Evolutionary conservation across 140 eudicot species (phyloP).

Genomic region (Flaveria floridana): DNA sequence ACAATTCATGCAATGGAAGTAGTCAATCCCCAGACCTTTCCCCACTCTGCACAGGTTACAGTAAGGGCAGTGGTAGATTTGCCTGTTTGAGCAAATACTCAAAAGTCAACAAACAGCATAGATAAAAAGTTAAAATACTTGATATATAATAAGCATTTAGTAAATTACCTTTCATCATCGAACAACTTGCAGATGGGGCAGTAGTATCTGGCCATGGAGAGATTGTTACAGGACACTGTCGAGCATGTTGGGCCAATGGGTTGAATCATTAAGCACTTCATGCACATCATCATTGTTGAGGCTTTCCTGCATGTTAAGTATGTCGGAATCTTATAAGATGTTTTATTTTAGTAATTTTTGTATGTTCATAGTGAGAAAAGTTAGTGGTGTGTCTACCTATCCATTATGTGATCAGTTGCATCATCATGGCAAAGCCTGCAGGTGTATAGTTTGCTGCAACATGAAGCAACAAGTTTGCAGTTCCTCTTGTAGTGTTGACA

Average conservation of each 20-base stretch:
- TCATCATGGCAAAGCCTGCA: constrained; percentile 96
- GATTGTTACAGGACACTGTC: constrained; percentile 57
- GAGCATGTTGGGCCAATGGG: constrained; percentile 67
- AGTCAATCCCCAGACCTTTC: constrained; percentile 83
- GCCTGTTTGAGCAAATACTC: constrained; percentile 43
- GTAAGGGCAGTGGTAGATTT: constrained; percentile 92
- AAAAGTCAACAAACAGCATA: background rate
- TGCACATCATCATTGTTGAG: constrained; percentile 88
- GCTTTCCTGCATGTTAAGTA: constrained; percentile 59
- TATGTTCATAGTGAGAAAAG: constrained; percentile 2
- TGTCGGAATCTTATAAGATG: constrained; percentile 4
- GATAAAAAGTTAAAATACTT: background rate
- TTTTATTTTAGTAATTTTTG: background rate
- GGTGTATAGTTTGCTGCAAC: constrained; percentile 74
- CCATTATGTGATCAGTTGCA: constrained; percentile 68
- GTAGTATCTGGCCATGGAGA: constrained; percentile 86
- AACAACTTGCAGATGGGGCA: constrained; percentile 83
- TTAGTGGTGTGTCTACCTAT: constrained; percentile 50
- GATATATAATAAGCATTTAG: background rate
- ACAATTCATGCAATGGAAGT: constrained; percentile 90
- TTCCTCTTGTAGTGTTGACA: constrained; percentile 90
- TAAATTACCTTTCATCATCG: constrained; percentile 76
- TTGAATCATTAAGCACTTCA: constrained; percentile 83
- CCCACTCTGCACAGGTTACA: constrained; percentile 97
- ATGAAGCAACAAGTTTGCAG: constrained; percentile 83